A percentile compares a stretch with the other conserved stretches of the same genome.
These are phyloP conservation scores for Geosmithia flava DNA, from an alignment of 2,329 filamentous ascomycete genomes.

Conservation along the genomic window DNA sequence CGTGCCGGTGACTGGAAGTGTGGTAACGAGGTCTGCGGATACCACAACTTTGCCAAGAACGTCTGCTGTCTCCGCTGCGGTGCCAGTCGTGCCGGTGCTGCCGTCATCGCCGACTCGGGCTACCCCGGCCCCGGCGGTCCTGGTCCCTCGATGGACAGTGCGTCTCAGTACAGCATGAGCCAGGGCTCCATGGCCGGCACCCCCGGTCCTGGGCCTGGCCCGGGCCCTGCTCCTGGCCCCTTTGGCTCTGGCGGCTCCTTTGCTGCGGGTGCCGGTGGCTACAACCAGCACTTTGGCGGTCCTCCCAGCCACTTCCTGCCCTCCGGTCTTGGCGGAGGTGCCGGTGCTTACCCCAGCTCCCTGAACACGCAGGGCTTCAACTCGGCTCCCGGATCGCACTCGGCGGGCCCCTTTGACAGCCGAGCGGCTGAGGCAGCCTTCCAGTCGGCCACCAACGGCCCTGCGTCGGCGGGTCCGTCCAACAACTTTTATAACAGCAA, in stretches of 20 bases:
- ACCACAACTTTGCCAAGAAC: conserved; percentile 99
- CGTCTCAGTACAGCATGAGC: conserved; percentile 73
- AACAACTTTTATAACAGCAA: conserved; percentile 42
- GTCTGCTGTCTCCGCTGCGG: conserved; percentile 95
- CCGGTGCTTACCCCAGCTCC: conserved; percentile 61
- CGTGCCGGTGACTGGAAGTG: conserved; percentile 98
- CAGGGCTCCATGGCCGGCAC: conserved; percentile 79
- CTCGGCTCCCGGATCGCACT: conserved; percentile 65
- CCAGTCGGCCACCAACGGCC: conserved; percentile 73
- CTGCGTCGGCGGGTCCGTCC: conserved; percentile 61
- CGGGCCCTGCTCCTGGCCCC: conserved; percentile 63
- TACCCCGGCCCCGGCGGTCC: conserved; percentile 55
- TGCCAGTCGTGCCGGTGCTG: conserved; percentile 84
- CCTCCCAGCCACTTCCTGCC: conserved; percentile 86
- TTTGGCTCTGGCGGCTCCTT: conserved; percentile 63
- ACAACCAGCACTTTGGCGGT: conserved; percentile 73
- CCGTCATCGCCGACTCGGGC: conserved; percentile 86
- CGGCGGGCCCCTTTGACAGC: conserved; percentile 81
- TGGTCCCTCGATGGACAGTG: conserved; percentile 54
- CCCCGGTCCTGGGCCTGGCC: conserved; percentile 65
- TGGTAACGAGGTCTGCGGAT: conserved; percentile 90
- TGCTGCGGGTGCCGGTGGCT: conserved; percentile 44
- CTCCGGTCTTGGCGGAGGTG: conserved; percentile 63
- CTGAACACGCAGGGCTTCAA: conserved; percentile 68
- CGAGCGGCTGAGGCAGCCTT: conserved; percentile 91